phyloP scores from a whole-genome alignment of 139 green algal genomes.

The Closterium sp. region DNA sequence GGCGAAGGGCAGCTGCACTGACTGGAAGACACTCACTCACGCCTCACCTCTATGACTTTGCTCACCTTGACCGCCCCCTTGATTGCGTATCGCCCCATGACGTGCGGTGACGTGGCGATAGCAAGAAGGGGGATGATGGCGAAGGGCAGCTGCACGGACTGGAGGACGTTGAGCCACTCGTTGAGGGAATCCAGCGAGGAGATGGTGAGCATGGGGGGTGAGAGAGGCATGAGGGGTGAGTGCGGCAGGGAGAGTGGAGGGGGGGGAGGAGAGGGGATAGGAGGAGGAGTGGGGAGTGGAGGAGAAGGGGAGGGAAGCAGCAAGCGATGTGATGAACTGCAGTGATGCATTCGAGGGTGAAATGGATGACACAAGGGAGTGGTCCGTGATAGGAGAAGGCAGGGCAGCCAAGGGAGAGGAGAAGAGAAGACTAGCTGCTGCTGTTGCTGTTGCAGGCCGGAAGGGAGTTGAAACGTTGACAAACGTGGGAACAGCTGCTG shows the following conservation, averaged over 20 bases:
- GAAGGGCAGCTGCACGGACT: conserved; percentile 52
- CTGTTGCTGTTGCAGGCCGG: not conserved
- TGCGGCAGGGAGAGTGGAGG: not conserved
- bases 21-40: not conserved
- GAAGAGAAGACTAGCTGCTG: not conserved
- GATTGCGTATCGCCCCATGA: conserved; percentile 42
- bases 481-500: no score
- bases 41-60: not conserved
- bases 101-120: conserved; percentile 8
- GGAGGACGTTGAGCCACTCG: conserved; percentile 50
- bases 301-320: not conserved
- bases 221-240: no score
- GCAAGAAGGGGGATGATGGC: conserved; percentile 56
- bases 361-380: not conserved
- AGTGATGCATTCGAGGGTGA: no score
- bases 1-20: no score
- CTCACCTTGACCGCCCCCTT: conserved; percentile 1
- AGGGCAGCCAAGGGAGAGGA: no score
- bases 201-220: no score
- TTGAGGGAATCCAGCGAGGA: conserved; percentile 29
- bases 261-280: not conserved
- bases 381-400: no score
- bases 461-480: no score
- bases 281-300: not conserved
- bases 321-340: no score